phyloP scores from a whole-genome alignment of 352 stramenopile species.

The Peronosclerospora sorghi region DNA sequence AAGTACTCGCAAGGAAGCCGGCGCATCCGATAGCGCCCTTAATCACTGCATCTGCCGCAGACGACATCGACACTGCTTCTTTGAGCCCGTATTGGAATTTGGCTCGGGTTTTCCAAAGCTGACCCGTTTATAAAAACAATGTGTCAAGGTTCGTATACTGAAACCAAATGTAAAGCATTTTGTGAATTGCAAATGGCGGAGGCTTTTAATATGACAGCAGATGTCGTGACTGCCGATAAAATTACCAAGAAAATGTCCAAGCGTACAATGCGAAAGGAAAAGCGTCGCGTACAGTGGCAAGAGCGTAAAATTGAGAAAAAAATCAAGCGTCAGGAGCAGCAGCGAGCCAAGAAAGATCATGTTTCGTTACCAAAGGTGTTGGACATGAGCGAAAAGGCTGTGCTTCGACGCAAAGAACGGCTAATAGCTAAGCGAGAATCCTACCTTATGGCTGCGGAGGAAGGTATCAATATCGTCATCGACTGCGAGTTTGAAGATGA shows the following conservation, averaged over 20 bases:
- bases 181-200: not conserved
- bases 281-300: constrained; percentile 54
- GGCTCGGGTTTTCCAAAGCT: no score
- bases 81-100: no score
- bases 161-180: not conserved
- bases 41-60: constrained; percentile 42
- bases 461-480: constrained; percentile 79
- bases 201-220: not conserved
- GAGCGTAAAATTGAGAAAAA: constrained; percentile 85
- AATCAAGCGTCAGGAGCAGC: constrained; percentile 40
- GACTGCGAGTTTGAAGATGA: constrained; percentile 90
- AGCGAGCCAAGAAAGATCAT: constrained; percentile 22
- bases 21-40: constrained; percentile 61
- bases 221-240: not conserved
- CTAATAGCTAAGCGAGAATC: constrained; percentile 55
- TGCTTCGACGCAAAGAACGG: constrained; percentile 48
- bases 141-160: not conserved
- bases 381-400: constrained; percentile 72
- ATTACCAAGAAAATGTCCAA: constrained; percentile 26
- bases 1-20: constrained; percentile 61
- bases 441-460: constrained; percentile 76
- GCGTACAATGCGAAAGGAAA: constrained; percentile 44
- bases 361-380: constrained; percentile 34
- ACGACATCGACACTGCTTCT: constrained; percentile 34
- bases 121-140: no score